Evolutionary conservation across 495 filamentous ascomycete genomes (phyloP).

Genomic region (Poronia punctata): DNA sequence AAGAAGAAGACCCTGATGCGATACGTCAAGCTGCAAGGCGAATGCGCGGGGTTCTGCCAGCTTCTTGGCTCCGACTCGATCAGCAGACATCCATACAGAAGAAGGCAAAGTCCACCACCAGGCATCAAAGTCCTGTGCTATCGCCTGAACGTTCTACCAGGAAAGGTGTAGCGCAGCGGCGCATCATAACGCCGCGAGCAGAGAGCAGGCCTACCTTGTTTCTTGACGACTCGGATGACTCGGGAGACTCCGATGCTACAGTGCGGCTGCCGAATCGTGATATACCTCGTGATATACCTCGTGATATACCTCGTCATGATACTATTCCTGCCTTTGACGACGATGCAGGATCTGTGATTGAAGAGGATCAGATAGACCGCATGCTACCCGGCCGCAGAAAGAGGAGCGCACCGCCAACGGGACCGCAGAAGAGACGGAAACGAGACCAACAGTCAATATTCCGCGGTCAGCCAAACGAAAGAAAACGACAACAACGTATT

Average conservation of each 20-base stretch:
- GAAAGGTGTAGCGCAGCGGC: conserved; percentile 50
- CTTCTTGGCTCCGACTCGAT: conserved; percentile 81
- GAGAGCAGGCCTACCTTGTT: conserved; percentile 22
- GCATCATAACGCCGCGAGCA: conserved; percentile 19
- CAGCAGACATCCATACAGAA: conserved; percentile 28
- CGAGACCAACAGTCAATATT: conserved; percentile 19
- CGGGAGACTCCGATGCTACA: conserved; percentile 17
- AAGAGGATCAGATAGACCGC: conserved; percentile 47
- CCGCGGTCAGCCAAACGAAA: conserved; percentile 18
- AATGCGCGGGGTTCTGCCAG: conserved; percentile 79
- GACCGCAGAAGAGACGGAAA: conserved; percentile 23
- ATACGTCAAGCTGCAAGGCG: conserved; percentile 33
- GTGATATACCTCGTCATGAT: not conserved
- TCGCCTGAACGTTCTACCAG: conserved; percentile 29
- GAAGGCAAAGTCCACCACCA: conserved; percentile 13
- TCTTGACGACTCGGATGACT: conserved; percentile 44
- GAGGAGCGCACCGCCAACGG: conserved; percentile 6
- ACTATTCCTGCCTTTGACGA: conserved; percentile 22
- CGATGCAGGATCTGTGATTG: conserved; percentile 36
- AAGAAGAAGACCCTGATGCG: conserved; percentile 40
- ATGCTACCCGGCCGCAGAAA: conserved; percentile 44
- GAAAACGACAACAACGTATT: conserved; percentile 37
- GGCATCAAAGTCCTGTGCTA: conserved; percentile 32
- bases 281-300: conserved; percentile 4
- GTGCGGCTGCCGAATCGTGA: conserved; percentile 13